Evolutionary conservation across 2,329 filamentous ascomycete species (phyloP), one percentile per base, ranked within the genome.

Genomic region (Parascedosporium putredinis): DNA sequence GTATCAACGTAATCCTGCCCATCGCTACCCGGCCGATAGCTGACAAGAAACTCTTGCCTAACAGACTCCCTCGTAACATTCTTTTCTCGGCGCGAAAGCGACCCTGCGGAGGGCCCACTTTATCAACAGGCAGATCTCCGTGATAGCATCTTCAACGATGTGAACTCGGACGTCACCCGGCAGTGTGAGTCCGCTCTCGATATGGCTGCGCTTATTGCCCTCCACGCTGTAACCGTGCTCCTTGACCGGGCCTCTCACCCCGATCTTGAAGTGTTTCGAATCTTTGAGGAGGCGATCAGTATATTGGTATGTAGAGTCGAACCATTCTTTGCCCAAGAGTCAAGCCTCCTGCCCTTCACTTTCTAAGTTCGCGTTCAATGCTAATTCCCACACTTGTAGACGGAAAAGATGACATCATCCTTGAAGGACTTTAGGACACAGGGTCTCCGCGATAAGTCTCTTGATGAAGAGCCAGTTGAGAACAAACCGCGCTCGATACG

Each of bases 211-310:
- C 67, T 83, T n/a, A 70, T 80, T 1, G 75, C 77, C 1, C 64
- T 80, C 2, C 79, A 83, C 53, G 78, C 80, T 1, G 72, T 81
- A 3, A 83, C 74, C 1, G 78, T 83, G 0, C 66, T 84, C 1
- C 65, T 84, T 0, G 79, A 83, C 23, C 67, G 75, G 23, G 71
- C 77, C 0, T 74, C 77, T 0, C 77, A 83, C 55, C 75, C 74
- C 0, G 77, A 83, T 44, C 64, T 84, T 0, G 78, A 84, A 52
- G 69, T 83, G 0, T 80, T 83, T 51, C 73, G 79, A 2, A 79
- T 84, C 1, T 83, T 84, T 44, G 79, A 83, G 55, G 80, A 84
- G 53, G 80, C 79, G 4, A 79, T 84, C 27, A 80, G 78, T 10
- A 75, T 82, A 20, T 57, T 83, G 54, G 79, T 81, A 59, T 43